Conservation (phyloP, 1,284 basidiomycete genomes). For the Ceratobasidium sp. region DNA sequence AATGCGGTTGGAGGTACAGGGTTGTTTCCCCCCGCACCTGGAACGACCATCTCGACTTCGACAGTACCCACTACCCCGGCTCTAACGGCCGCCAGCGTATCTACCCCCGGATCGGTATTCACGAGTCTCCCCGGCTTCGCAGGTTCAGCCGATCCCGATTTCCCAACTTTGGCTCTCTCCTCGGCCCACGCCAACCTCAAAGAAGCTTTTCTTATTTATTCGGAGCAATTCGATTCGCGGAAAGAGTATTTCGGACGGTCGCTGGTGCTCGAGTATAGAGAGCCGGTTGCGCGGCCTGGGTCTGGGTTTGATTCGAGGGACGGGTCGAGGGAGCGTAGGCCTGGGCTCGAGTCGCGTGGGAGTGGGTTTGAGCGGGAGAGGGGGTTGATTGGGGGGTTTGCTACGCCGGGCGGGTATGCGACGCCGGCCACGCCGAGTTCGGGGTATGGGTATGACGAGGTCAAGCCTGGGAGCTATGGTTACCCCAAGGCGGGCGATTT, state of each 20-base stretch:
- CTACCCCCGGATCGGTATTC: conserved; percentile 21
- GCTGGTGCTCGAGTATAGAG: background rate
- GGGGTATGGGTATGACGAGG: conserved; percentile 27
- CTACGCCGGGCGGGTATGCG: conserved; percentile 3
- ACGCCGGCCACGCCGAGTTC: conserved; percentile 12
- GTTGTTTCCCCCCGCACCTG: conserved; percentile 27
- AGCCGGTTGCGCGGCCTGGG: background rate
- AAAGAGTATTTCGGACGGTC: conserved; percentile 14
- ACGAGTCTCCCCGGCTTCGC: conserved; percentile 18
- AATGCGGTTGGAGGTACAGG: background rate
- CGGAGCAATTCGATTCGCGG: conserved; percentile 25
- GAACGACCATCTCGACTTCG: conserved; percentile 28
- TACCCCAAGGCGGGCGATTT: conserved; percentile 31
- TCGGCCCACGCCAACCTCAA: conserved; percentile 13
- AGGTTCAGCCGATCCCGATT: conserved; percentile 27
- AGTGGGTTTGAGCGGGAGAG: background rate
- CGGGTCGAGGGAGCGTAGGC: conserved; percentile 16
- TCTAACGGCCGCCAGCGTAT: conserved; percentile 24
- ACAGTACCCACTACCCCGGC: conserved; percentile 28
- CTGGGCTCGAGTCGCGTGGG: background rate
- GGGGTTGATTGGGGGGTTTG: background rate
- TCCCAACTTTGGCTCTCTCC: conserved; percentile 11
- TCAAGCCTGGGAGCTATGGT: background rate
- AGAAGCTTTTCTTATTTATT: conserved; percentile 22
- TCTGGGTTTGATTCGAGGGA: background rate